Base-by-base conservation (phyloP, 768 basidiomycete species). In the Gelatoporia subvermispora region DNA sequence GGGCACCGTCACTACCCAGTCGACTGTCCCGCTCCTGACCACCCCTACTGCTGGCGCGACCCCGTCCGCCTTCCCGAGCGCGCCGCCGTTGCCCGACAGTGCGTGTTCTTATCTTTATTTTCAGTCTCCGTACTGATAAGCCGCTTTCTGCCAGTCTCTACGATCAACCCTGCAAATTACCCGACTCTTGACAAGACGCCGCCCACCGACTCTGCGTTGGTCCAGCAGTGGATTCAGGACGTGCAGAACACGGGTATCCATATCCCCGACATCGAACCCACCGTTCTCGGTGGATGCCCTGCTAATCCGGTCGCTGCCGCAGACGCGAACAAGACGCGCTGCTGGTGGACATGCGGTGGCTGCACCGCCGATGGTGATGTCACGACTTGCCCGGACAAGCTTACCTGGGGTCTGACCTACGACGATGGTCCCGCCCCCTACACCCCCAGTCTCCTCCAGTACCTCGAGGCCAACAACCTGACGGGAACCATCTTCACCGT, bases 401-500 rank as follows among this genome's bases (percentile, higher is more conserved):
- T 66, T 52, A 74, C 72, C 21, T 82, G 78, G 78, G 81, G 80
- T 58, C 64, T 75, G 53, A 79, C 78, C 8, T 82, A 82, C 59
- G 85, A 88, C 57, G 90, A 93, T 60, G 89, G 91, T 35, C 93
- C 93, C 3, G 80, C 82, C 10, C 81, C 71, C 37, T 84, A 88
- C 67, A 93, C 90, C 1, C 76, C 87, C 11, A 70, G 84, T 38
- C 75, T 95, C 8, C 71, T 94, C 51, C 62, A 74, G 45, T 93
- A 87, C 66, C 72, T 93, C 28, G 75, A 83, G 50, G 62, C 76
- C 37, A 60, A 74, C 43, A 68, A 82, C 43, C 72, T 94, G 63
- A 83, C 79, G 62, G 77, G 88, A 2, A 95, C 93, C 1, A 92
- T 94, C 75, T 95, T 93, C 65, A 77, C 82, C 51, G 87, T 93